phyloP scores from a whole-genome alignment of 306 rosid species.

The Quercus dentata region DNA sequence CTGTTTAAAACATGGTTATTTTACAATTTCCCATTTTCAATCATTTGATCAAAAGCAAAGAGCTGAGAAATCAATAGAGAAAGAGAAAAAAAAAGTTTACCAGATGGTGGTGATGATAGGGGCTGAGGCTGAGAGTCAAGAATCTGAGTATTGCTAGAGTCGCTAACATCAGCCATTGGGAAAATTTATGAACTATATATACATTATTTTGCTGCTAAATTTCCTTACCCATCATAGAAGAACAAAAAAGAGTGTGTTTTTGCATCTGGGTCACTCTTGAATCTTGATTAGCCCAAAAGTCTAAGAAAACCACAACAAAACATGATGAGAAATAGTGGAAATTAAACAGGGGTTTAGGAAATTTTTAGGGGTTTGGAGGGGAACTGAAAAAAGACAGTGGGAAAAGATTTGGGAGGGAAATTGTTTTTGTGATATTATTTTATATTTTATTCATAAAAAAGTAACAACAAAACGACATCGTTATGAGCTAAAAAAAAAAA shows the following conservation, averaged over 20 bases:
- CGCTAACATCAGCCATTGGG: slow-evolving; percentile 3
- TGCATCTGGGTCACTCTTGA: not conserved
- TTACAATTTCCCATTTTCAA: not conserved
- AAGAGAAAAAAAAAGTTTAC: slow-evolving; percentile 13
- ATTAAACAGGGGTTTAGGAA: no score
- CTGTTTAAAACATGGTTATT: not conserved
- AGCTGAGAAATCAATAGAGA: not conserved
- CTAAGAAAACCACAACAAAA: slow-evolving; percentile 21
- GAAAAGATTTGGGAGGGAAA: slow-evolving; percentile 24
- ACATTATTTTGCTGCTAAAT: not conserved
- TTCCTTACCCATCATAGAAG: not conserved
- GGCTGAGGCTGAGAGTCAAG: slow-evolving; percentile 23
- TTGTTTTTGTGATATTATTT: no score
- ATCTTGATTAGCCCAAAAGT: not conserved
- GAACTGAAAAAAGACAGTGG: not conserved
- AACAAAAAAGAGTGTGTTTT: not conserved
- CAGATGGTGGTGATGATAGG: slow-evolving; percentile 25
- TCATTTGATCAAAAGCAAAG: not conserved
- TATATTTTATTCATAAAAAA: no score
- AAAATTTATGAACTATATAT: not conserved
- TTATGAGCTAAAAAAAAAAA: no score
- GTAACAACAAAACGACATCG: no score
- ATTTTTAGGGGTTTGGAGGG: slow-evolving; percentile 9
- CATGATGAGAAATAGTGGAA: no score
- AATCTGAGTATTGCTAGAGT: slow-evolving; percentile 4